phyloP scores from a whole-genome alignment of 306 rosid genomes.

The Pyrus pyrifolia region DNA sequence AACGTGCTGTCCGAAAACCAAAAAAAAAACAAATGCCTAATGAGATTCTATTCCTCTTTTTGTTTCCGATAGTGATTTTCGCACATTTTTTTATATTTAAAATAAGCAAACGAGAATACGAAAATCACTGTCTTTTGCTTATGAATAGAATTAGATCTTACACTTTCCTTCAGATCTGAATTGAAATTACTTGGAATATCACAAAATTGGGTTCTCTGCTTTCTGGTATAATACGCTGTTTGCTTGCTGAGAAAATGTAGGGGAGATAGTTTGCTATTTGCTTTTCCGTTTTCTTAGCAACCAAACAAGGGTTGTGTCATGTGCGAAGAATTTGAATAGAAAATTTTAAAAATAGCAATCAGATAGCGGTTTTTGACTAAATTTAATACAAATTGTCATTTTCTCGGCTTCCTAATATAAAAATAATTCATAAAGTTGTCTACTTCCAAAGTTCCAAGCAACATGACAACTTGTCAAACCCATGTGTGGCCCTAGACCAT shows the following conservation, averaged over 20 bases:
- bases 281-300: neutral
- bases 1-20: neutral
- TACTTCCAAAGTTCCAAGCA: neutral
- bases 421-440: neutral
- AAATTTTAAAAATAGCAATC: too few species aligned
- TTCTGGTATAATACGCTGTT: neutral
- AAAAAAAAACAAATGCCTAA: neutral
- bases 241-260: slow-evolving; percentile 24
- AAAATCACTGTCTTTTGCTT: neutral
- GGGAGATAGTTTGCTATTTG: neutral
- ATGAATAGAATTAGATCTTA: neutral
- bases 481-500: neutral
- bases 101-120: too few species aligned
- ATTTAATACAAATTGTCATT: neutral
- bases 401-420: neutral
- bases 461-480: slow-evolving; percentile 17
- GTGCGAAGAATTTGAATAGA: slow-evolving; percentile 11
- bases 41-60: neutral
- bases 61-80: neutral
- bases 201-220: neutral
- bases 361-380: neutral
- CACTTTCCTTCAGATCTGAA: slow-evolving; percentile 11
- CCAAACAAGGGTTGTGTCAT: neutral
- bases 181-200: neutral
- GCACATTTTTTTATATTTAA: neutral